phyloP scores from a whole-genome alignment of 1,284 basidiomycete genomes.

The Papiliotrema nemorosa region DNA sequence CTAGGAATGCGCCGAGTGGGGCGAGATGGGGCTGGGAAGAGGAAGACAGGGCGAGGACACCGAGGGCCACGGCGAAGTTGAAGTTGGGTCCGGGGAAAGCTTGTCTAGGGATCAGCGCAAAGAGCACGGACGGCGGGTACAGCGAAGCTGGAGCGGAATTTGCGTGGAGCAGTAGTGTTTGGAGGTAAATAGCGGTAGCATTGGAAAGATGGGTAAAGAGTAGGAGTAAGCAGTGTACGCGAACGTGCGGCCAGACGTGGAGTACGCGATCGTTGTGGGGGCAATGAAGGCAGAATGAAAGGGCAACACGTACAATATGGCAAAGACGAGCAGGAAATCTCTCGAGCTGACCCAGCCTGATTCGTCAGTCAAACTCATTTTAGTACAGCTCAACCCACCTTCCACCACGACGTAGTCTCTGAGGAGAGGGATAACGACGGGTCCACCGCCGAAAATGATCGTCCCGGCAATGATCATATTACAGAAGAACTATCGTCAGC shows the following conservation, averaged over 20 bases:
- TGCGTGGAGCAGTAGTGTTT: too few species aligned
- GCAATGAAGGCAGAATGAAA: too few species aligned
- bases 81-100: constrained; percentile 60
- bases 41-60: constrained; percentile 50
- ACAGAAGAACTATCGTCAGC: constrained; percentile 43
- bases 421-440: constrained; percentile 60
- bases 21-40: too few species aligned
- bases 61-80: constrained; percentile 59
- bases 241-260: too few species aligned
- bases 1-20: constrained; percentile 55
- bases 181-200: too few species aligned
- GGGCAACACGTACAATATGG: too few species aligned
- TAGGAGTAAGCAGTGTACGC: too few species aligned
- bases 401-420: constrained; percentile 58
- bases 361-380: not conserved
- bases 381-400: constrained; percentile 26
- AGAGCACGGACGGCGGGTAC: constrained; percentile 39
- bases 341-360: constrained; percentile 37
- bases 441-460: constrained; percentile 61
- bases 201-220: too few species aligned
- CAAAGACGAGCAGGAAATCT: constrained; percentile 54
- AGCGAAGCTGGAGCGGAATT: constrained; percentile 58
- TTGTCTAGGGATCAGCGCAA: constrained; percentile 39
- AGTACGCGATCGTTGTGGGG: too few species aligned
- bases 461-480: constrained; percentile 54